Evolutionary conservation across 1,139 yeast species (phyloP).

Genomic region (Magnusiomyces paraingens): DNA sequence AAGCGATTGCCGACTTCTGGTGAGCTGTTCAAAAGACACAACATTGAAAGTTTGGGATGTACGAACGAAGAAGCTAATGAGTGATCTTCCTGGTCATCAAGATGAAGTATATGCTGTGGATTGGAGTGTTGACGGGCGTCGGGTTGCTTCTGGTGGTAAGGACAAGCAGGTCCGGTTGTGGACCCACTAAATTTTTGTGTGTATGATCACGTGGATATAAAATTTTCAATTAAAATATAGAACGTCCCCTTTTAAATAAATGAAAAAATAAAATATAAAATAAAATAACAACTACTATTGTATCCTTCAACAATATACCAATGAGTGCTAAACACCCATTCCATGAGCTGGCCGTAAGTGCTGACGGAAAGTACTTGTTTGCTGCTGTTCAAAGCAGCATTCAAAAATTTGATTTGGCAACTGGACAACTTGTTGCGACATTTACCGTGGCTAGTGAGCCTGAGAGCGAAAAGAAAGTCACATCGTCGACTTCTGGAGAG

Average conservation of each 20-base stretch:
- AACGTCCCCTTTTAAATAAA: neutral
- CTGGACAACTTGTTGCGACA: conserved; percentile 14
- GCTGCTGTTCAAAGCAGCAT: conserved; percentile 18
- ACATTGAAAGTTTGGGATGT: conserved; percentile 97
- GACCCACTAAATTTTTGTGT: conserved; percentile 51
- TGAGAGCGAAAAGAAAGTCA: conserved; percentile 3
- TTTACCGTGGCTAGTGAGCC: conserved; percentile 7
- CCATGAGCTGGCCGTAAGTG: conserved; percentile 18
- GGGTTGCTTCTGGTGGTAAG: conserved; percentile 94
- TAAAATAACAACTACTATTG: no score
- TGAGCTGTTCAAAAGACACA: conserved; percentile 92
- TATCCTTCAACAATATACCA: no score
- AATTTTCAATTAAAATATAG: neutral
- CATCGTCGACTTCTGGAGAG: conserved; percentile 3
- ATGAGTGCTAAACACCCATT: conserved; percentile 21
- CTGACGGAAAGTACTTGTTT: conserved; percentile 18
- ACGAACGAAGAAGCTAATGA: conserved; percentile 70
- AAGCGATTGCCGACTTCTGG: conserved; percentile 83
- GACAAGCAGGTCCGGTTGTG: conserved; percentile 91
- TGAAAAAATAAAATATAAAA: no score
- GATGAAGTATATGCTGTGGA: conserved; percentile 97
- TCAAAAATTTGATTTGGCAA: conserved; percentile 17
- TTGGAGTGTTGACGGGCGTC: conserved; percentile 93
- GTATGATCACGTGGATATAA: neutral
- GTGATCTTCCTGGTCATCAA: conserved; percentile 90